phyloP scores from a whole-genome alignment of 2,329 filamentous ascomycete species.

The Beauveria scarabaeidicola region DNA sequence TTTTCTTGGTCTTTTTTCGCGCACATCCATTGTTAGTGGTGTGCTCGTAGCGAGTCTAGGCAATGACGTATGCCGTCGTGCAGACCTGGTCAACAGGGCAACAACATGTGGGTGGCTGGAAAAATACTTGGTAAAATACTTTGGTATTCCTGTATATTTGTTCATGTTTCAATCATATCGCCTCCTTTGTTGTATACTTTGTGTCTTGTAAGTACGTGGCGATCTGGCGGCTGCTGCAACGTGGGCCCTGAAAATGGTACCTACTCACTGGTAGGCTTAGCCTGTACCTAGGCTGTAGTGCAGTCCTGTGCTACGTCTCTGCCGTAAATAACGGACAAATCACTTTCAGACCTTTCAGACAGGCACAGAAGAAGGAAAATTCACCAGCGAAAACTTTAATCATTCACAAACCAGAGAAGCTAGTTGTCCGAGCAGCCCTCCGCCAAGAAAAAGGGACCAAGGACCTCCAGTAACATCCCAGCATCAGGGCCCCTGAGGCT shows the following conservation, averaged over 20 bases:
- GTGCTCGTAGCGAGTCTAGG: background rate
- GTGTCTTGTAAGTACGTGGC: too few relatives aligned
- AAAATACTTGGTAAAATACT: too few relatives aligned
- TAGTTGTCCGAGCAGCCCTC: slow-evolving; percentile 3
- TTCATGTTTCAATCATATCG: too few relatives aligned
- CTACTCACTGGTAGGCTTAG: too few relatives aligned
- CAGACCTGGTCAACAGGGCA: background rate
- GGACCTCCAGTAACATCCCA: background rate
- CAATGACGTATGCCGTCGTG: background rate
- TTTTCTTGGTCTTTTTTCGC: background rate
- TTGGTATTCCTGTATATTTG: too few relatives aligned
- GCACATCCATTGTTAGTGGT: background rate
- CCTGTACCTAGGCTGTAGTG: too few relatives aligned
- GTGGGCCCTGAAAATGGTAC: too few relatives aligned
- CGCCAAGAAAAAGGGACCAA: background rate
- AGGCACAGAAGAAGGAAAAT: background rate
- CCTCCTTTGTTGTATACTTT: too few relatives aligned
- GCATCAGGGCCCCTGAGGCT: background rate
- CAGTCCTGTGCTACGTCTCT: background rate
- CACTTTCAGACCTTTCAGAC: too few relatives aligned
- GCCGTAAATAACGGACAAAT: too few relatives aligned
- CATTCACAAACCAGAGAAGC: background rate
- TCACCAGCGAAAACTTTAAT: background rate
- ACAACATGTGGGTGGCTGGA: background rate
- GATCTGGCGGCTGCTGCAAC: too few relatives aligned